Evolutionary conservation across 1,139 yeast genomes (phyloP).

Genomic region (Yamadazyma triangularis): DNA sequence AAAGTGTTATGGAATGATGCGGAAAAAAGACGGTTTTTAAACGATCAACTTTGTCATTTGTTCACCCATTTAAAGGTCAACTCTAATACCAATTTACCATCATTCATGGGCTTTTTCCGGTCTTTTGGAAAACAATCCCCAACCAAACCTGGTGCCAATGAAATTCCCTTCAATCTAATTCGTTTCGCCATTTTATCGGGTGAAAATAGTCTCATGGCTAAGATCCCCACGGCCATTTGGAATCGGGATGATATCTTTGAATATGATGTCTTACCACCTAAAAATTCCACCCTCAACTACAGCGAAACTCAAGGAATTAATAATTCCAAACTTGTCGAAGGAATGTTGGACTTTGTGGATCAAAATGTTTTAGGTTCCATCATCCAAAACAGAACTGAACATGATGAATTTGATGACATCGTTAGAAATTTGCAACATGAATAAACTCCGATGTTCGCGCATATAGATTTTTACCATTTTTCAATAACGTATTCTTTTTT

Average conservation of each 20-base stretch:
- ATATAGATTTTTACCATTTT: too few relatives aligned
- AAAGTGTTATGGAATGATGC: conserved; percentile 47
- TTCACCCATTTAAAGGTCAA: conserved; percentile 7
- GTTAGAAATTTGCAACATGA: conserved; percentile 18
- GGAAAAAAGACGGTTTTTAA: conserved; percentile 43
- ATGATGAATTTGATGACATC: conserved; percentile 24
- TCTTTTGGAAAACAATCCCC: conserved; percentile 7
- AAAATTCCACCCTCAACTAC: conserved; percentile 21
- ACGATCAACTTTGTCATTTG: conserved; percentile 40
- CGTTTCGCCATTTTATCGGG: conserved; percentile 68
- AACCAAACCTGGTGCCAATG: conserved; percentile 9
- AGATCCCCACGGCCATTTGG: conserved; percentile 62
- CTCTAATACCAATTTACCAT: conserved; percentile 7
- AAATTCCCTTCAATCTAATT: conserved; percentile 55
- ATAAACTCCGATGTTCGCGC: too few relatives aligned
- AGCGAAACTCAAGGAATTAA: conserved; percentile 24
- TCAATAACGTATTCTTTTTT: too few relatives aligned
- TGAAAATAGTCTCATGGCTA: conserved; percentile 66
- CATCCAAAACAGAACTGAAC: conserved; percentile 26
- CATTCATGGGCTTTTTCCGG: conserved; percentile 13
- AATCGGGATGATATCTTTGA: conserved; percentile 57
- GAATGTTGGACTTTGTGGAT: conserved; percentile 34
- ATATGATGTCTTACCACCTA: conserved; percentile 68
- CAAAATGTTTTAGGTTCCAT: conserved; percentile 37
- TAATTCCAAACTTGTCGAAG: conserved; percentile 20